Evolutionary conservation across 2,329 filamentous ascomycete species (phyloP), one percentile per base, ranked within the genome.

Genomic region (Mariannaea sp.): DNA sequence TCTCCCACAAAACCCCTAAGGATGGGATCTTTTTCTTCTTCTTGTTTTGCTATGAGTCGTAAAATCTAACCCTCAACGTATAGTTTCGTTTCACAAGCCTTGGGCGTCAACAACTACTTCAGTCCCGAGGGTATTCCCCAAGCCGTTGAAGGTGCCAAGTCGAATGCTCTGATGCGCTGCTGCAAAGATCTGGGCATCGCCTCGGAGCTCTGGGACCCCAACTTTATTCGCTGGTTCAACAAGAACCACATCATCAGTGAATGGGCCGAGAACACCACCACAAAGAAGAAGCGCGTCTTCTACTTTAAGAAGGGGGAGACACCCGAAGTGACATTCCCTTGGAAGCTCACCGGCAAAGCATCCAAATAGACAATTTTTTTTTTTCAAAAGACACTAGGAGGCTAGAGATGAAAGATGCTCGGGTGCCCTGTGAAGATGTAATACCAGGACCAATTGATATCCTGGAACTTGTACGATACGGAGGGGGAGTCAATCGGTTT

Each of bases 121-220:
- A 85, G 83, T 64, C 83, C 90, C 27, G 92, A 97, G 64, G 88
- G 89, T 49, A 92, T 99, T 59, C 92, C 94, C 20, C 96, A 92
- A 1, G 92, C 94, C 7, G 92, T 92, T 55, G 94, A 99, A 75
- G 94, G 94, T 47, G 96, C 92, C 81, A 97, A 97, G 75, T 96
- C 92, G 58, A 99, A 99, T 70, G 94, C 94, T 10, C 80, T 99
- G 62, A 95, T 97, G 86, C 89, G 94, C 53, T 97, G 93, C 81
- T 97, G 94, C 80, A 99, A 99, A 77, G 94, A 99, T 72, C 77
- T 99, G 26, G 94, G 94, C 29, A 89, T 99, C 60, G 94, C 91
- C 1, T 92, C 88, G 60, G 94, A 99, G 75, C 82, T 99, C 16
- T 99, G 94, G 94, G 94, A 99, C 75, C 94, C 94, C 29, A 80